Conservation (phyloP, 106 monocot genomes). For the Phalaenopsis equestris region DNA sequence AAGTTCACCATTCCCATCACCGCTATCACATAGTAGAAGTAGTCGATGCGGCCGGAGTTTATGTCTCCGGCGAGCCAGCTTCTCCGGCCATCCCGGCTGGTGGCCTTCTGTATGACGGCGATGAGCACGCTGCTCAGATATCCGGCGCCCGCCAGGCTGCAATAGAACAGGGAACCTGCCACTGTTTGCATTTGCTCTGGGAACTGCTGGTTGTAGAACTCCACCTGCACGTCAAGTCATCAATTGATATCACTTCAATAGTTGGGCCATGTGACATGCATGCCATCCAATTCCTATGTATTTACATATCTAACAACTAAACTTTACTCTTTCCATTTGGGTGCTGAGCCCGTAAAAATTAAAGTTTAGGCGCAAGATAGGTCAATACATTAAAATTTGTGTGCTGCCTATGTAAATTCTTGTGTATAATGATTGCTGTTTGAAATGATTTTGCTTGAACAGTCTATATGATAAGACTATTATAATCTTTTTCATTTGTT, state of each 20-base stretch:
- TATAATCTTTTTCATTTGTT: too few relatives aligned
- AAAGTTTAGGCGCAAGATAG: too few relatives aligned
- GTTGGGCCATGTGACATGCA: neutral
- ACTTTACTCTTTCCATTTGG: too few relatives aligned
- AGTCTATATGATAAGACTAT: too few relatives aligned
- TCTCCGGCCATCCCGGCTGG: constrained; percentile 3
- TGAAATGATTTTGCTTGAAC: too few relatives aligned
- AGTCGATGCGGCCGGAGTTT: constrained; percentile 43
- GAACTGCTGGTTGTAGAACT: constrained; percentile 74
- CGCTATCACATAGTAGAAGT: constrained; percentile 56
- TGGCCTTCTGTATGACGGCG: constrained; percentile 23
- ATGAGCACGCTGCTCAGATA: constrained; percentile 47
- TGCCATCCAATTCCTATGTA: too few relatives aligned
- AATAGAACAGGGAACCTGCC: constrained; percentile 51
- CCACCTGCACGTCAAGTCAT: constrained; percentile 14
- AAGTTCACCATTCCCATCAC: constrained; percentile 32
- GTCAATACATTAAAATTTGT: too few relatives aligned
- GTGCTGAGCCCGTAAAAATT: too few relatives aligned
- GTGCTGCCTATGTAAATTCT: too few relatives aligned
- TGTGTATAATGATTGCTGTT: too few relatives aligned
- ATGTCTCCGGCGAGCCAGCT: constrained; percentile 50
- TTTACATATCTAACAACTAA: too few relatives aligned
- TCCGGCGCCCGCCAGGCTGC: constrained; percentile 36
- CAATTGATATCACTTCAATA: neutral
- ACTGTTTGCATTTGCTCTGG: constrained; percentile 67